Percentiles rank a stretch among this genome's conserved stretches.
phyloP scores from a whole-genome alignment of 2,329 filamentous ascomycete genomes.

The Epichloe baconii region DNA sequence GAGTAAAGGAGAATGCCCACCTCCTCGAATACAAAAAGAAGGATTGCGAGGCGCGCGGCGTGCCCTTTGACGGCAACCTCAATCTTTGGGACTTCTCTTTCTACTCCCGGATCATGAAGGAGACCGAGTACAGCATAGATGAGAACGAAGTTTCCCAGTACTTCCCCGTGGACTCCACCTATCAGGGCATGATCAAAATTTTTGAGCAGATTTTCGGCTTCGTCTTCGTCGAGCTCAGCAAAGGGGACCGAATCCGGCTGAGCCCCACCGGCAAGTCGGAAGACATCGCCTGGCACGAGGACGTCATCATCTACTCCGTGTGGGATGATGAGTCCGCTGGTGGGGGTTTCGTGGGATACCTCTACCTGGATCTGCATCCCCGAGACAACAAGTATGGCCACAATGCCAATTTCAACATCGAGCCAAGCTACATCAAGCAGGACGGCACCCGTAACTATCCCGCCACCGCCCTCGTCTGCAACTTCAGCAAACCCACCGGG shows the following conservation, averaged over 20 bases:
- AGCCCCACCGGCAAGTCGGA: conserved; percentile 55
- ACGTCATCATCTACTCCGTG: conserved; percentile 71
- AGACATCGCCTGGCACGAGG: conserved; percentile 70
- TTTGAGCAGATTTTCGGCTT: conserved; percentile 76
- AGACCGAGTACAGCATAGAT: conserved; percentile 68
- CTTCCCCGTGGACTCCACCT: conserved; percentile 63
- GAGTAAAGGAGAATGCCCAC: conserved; percentile 54
- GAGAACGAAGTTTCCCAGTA: conserved; percentile 73
- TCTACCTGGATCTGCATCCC: conserved; percentile 72
- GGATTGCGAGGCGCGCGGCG: conserved; percentile 46
- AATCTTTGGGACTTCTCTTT: conserved; percentile 75
- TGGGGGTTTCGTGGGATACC: conserved; percentile 62
- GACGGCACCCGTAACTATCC: conserved; percentile 64
- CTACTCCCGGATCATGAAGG: conserved; percentile 69
- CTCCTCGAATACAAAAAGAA: conserved; percentile 63
- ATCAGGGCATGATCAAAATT: conserved; percentile 67
- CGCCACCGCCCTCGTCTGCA: conserved; percentile 70
- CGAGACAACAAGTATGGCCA: conserved; percentile 74
- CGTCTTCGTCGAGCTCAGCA: conserved; percentile 59
- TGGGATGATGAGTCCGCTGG: conserved; percentile 67
- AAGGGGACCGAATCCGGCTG: conserved; percentile 50
- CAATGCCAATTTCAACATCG: conserved; percentile 72
- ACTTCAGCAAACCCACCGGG: conserved; percentile 68
- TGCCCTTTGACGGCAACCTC: conserved; percentile 53
- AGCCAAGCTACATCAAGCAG: conserved; percentile 54